phyloP scores from a whole-genome alignment of 257 asterid species.

The Rauvolfia tetraphylla region DNA sequence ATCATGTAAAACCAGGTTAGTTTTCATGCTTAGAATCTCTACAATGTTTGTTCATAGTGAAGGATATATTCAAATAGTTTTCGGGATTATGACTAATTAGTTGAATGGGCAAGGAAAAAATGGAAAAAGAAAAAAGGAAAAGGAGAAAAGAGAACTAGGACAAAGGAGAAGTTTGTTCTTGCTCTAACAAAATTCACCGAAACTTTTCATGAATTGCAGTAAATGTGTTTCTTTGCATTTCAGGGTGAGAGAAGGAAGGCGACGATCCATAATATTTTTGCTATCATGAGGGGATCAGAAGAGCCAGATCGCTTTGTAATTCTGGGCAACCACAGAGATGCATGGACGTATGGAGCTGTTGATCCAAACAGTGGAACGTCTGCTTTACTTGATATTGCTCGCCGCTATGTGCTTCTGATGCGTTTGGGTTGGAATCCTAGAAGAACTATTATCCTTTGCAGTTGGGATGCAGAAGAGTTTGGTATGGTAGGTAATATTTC shows the following conservation, averaged over 20 bases:
- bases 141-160: neutral
- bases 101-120: neutral
- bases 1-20: neutral
- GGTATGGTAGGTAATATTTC: conserved; percentile 91
- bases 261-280: conserved; percentile 68
- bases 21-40: neutral
- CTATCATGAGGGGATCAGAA: conserved; percentile 64
- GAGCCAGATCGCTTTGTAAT: conserved; percentile 77
- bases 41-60: neutral
- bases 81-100: neutral
- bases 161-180: neutral
- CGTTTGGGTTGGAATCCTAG: conserved; percentile 85
- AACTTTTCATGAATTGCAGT: neutral
- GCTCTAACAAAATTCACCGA: neutral
- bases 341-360: conserved; percentile 99
- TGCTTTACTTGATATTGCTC: conserved; percentile 85
- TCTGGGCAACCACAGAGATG: conserved; percentile 97
- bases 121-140: neutral
- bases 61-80: neutral
- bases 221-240: conserved; percentile 12
- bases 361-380: conserved; percentile 98
- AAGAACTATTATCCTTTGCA: conserved; percentile 78
- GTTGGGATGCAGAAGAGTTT: conserved; percentile 99
- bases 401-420: conserved; percentile 68
- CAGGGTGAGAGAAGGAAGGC: conserved; percentile 77